Evolutionary conservation across 2,329 filamentous ascomycete genomes (phyloP), one percentile per base, ranked within the genome.

Genomic region (Didymella pinodella): DNA sequence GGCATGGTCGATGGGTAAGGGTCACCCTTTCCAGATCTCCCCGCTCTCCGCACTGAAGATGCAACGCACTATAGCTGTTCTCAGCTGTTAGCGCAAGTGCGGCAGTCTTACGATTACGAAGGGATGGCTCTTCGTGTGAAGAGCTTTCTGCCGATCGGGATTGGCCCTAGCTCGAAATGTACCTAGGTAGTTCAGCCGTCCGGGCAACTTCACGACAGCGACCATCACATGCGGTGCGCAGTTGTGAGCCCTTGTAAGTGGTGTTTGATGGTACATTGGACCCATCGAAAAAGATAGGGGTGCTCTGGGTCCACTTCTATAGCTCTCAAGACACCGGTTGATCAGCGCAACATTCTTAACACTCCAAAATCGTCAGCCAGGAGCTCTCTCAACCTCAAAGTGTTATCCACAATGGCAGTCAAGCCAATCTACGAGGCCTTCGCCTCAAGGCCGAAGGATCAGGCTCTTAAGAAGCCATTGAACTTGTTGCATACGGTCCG

Each of bases 261-360:
- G 40, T 43, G 20, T 25, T 26, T 12, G 29, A 18, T 31, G 29
- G 14, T 38, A 45, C 14, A 12, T 31, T 16, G 38, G 14, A 34
- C 5, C 25, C 12, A 10, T 34, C 10, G 12, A 18, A 45, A 45
- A 40, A 54, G 50, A 54, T 31, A 47, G 43, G 32, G 32, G 31
- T 11, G 29, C 22, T 38, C 16, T n/a, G 31, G 31, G 36, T 41
- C 26, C 32, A 54, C 43, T 25, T 47, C 29, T 36, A 54, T 32
- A 54, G 43, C 41, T 40, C 49, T 36, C 41, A 31, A 36, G 29
- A 45, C 34, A 45, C 48, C 38, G 16, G 40, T 44, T 26, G 50
- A 43, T 54, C 22, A 47, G 43, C 43, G n/a, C 48, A 32, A 26
- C 25, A 47, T 38, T 31, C 22, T 36, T 11, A 22, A 32, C 16